Base-by-base conservation (phyloP, 345 rosid genomes). In the Isatis tinctoria region DNA sequence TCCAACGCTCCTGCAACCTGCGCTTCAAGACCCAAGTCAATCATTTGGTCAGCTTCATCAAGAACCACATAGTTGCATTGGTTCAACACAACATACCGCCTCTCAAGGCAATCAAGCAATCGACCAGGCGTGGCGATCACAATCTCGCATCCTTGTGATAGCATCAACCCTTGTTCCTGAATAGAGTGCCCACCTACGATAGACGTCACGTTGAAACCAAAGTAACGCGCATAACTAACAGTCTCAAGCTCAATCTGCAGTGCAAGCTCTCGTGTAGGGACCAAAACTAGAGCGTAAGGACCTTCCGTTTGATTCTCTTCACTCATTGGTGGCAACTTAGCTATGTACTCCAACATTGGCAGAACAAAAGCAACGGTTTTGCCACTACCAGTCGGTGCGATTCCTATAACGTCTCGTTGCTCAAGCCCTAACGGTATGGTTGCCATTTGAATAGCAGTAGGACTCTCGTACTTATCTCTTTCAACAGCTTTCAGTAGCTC, bases 41-140 rank as follows among this genome's bases (percentile, higher is more conserved):
- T 89, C 98, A 93, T 91, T 24, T 94, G 83, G 78, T 91, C 97
- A 69, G 98, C 97, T 77, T 93, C 98, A 75, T 93, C 98, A 64
- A 93, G 97, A 74, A 93, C 98, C 56, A 93, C 96, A 70, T 93
- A 91, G 58, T 89, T 91, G 59, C 98, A 93, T 67, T 89, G 97
- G 67, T 93, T 91, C 79, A 93, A 75, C 22, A 93, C 97, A 2
- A 83, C 94, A 78, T 91, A 93, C 41, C 96, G 87, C 80, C 96
- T 85, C 83, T 89, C 97, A 80, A 93, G 80, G 69, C 96, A 91
- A 83, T 89, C 98, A 72, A 91, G 74, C 79, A 93, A 65, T 63
- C 91, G 86, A 74, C 98, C 97, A 0, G 93, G 98, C 2, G 97
- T 91, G 0, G 97, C 97, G 52, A 94, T 94, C 22, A 91, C 93